These are phyloP conservation scores for Apiosordaria backusii DNA, from an alignment of 495 filamentous ascomycete genomes.

Conservation along the genomic window DNA sequence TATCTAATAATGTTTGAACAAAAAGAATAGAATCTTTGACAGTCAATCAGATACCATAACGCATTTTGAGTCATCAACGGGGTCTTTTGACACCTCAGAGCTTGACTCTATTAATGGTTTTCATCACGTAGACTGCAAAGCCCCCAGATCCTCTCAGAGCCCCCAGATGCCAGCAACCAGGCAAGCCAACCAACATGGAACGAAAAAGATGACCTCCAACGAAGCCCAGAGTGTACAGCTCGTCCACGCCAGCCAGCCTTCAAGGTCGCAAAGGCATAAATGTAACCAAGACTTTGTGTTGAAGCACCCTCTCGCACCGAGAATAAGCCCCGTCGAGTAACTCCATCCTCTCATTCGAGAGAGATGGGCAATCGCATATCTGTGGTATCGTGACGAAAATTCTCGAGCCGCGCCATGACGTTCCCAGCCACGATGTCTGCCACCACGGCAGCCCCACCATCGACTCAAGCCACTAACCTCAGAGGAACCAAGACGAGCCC, in stretches of 20 bases:
- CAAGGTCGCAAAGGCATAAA: background rate
- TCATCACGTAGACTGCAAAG: conserved; percentile 86
- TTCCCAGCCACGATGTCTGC: conserved; percentile 35
- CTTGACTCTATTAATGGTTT: conserved; percentile 98
- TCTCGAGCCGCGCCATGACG: conserved; percentile 42
- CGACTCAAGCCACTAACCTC: conserved; percentile 37
- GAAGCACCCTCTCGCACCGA: conserved; percentile 85
- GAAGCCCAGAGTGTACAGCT: conserved; percentile 45
- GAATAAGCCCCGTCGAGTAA: conserved; percentile 99
- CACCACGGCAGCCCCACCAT: conserved; percentile 39
- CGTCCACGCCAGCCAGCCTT: conserved; percentile 25
- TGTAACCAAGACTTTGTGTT: conserved; percentile 16
- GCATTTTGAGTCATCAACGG: conserved; percentile 65
- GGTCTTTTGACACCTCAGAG: conserved; percentile 62
- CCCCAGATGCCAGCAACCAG: conserved; percentile 6
- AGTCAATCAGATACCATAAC: conserved; percentile 93
- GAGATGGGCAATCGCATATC: conserved; percentile 93
- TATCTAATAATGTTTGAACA: conserved; percentile 12
- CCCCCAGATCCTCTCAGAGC: conserved; percentile 24
- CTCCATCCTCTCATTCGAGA: conserved; percentile 51
- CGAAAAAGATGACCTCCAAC: conserved; percentile 38
- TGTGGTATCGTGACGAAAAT: conserved; percentile 89
- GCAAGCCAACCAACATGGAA: conserved; percentile 33
- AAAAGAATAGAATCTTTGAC: conserved; percentile 18
- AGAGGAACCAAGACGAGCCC: conserved; percentile 34